Percentiles rank a stretch among this genome's conserved stretches.
Evolutionary conservation across 352 stramenopile genomes (phyloP).

Genomic region (Aphanomyces cochlioides): DNA sequence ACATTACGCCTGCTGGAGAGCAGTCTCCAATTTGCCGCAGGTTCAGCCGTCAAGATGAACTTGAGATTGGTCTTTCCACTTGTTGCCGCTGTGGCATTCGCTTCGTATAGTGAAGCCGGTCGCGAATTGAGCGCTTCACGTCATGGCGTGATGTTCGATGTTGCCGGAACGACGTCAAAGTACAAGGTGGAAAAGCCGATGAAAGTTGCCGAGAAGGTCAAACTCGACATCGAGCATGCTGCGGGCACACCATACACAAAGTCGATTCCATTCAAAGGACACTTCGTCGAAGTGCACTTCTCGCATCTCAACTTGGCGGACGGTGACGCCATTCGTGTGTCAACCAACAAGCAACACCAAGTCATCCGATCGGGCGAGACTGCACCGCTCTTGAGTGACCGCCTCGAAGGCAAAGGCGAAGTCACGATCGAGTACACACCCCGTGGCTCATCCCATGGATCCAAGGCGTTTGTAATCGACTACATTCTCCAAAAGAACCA

Average conservation of each 20-base stretch:
- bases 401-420: background rate
- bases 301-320: background rate
- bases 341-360: background rate
- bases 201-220: constrained; percentile 4
- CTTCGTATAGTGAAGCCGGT: too few species aligned
- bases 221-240: background rate
- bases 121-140: background rate
- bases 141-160: background rate
- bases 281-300: constrained; percentile 24
- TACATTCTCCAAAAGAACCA: background rate
- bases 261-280: background rate
- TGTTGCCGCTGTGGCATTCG: background rate
- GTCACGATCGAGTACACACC: constrained; percentile 4
- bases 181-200: constrained; percentile 15
- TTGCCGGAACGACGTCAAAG: background rate
- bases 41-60: background rate
- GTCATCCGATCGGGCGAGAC: background rate
- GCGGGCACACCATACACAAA: background rate
- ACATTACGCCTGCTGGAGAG: too few species aligned
- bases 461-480: constrained; percentile 15
- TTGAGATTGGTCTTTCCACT: background rate
- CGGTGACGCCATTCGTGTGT: constrained; percentile 13
- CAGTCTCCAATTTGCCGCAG: background rate
- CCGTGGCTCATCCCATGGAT: background rate
- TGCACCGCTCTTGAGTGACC: background rate